Conservation (phyloP, 352 stramenopile genomes). For the Phytophthora hibernalis region DNA sequence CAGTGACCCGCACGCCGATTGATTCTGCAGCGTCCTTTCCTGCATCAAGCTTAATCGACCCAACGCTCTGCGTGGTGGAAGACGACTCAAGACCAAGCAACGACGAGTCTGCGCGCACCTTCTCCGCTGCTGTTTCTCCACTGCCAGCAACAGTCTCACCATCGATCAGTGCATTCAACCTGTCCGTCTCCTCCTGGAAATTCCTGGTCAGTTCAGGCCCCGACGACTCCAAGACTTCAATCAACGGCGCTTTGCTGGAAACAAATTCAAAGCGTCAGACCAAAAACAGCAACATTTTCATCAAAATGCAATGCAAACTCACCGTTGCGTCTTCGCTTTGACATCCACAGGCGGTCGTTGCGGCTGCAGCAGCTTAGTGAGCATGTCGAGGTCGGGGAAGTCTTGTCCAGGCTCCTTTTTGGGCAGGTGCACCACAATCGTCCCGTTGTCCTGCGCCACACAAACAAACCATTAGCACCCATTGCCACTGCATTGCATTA, state of each 20-base stretch:
- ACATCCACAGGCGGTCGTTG: constrained; percentile 53
- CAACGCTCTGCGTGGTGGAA: constrained; percentile 7
- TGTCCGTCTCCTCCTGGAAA: constrained; percentile 36
- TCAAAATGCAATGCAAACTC: constrained; percentile 1
- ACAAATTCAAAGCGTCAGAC: constrained; percentile 6
- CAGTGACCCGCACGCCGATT: constrained; percentile 46
- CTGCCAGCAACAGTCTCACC: constrained; percentile 1
- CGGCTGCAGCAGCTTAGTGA: constrained; percentile 91
- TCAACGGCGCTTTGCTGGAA: constrained; percentile 63
- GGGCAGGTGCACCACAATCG: constrained; percentile 90
- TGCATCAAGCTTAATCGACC: constrained; percentile 24
- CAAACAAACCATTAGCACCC: neutral
- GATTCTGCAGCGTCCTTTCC: constrained; percentile 10
- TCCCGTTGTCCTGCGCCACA: constrained; percentile 87
- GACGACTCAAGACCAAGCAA: constrained; percentile 61
- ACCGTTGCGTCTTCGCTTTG: constrained; percentile 43
- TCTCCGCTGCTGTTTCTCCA: neutral
- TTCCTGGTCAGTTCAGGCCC: constrained; percentile 22
- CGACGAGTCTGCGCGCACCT: constrained; percentile 41
- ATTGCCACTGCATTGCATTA: constrained; percentile 9
- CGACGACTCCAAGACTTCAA: constrained; percentile 81
- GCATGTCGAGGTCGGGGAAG: constrained; percentile 94
- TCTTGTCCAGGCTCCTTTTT: constrained; percentile 90
- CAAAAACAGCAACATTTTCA: neutral
- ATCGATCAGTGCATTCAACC: constrained; percentile 33